Conservation (phyloP, 2,329 filamentous ascomycete species). For the Aschersonia sp. region DNA sequence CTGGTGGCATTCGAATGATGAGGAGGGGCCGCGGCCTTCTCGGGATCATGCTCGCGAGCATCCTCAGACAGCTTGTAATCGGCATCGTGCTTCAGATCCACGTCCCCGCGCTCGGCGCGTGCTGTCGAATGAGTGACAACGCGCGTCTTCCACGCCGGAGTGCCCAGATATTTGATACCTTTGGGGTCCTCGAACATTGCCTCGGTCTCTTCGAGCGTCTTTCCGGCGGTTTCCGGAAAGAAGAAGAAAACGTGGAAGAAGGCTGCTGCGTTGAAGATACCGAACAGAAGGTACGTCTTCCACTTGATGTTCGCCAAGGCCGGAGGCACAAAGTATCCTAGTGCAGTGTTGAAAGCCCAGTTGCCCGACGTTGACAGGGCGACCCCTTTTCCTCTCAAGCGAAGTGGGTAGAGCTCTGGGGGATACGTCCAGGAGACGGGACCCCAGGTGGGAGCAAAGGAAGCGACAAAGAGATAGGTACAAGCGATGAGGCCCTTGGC, state of each 20-base stretch:
- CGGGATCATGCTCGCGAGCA: conserved; percentile 6
- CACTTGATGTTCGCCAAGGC: conserved; percentile 27
- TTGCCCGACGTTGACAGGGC: conserved; percentile 33
- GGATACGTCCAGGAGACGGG: conserved; percentile 41
- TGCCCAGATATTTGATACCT: conserved; percentile 15
- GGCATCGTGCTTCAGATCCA: conserved; percentile 9
- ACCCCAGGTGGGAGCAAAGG: conserved; percentile 30
- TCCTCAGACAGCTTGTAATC: conserved; percentile 7
- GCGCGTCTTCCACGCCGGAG: conserved; percentile 17
- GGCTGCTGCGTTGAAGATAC: conserved; percentile 34
- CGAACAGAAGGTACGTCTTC: conserved; percentile 38
- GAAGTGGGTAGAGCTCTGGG: conserved; percentile 37
- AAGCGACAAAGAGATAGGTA: conserved; percentile 50
- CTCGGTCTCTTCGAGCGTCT: conserved; percentile 39
- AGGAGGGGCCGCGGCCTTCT: neutral
- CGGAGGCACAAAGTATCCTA: conserved; percentile 23
- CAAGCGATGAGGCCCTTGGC: conserved; percentile 50
- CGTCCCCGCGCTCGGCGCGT: conserved; percentile 12
- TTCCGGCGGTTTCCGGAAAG: conserved; percentile 42
- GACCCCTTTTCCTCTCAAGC: conserved; percentile 36
- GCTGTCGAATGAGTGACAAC: conserved; percentile 8
- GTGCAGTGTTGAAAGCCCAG: conserved; percentile 25
- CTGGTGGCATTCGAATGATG: no score
- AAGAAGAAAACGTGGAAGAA: conserved; percentile 37
- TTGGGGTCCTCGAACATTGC: conserved; percentile 28